A percentile compares a stretch with the other conserved stretches of the same genome.
These are phyloP conservation scores for Globisporangium paroecandrum DNA, from an alignment of 352 stramenopile genomes.

Conservation along the genomic window DNA sequence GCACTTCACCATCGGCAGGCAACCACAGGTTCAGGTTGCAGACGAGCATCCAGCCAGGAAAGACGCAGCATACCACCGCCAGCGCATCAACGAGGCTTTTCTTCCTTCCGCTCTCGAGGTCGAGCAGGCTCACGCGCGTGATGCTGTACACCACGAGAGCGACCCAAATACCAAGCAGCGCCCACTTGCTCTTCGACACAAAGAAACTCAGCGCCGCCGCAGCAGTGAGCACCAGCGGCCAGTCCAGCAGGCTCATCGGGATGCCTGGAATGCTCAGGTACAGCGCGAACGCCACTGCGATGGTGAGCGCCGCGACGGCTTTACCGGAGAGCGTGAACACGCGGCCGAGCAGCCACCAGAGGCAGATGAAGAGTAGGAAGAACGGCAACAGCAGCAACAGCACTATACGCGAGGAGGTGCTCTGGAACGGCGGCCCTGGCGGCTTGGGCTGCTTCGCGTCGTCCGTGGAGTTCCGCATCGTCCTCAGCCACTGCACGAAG, in stretches of 20 bases:
- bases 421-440: constrained; percentile 15
- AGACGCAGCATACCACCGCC: constrained; percentile 38
- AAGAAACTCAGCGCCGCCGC: constrained; percentile 19
- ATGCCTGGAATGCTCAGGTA: constrained; percentile 55
- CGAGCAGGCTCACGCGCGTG: constrained; percentile 34
- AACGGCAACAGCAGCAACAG: constrained; percentile 47
- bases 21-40: constrained; percentile 56
- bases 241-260: constrained; percentile 47
- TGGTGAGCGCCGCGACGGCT: constrained; percentile 25
- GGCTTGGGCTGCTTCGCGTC: background rate
- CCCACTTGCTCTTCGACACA: constrained; percentile 5
- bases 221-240: constrained; percentile 50
- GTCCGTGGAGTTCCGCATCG: constrained; percentile 5
- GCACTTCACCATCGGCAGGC: constrained; percentile 38
- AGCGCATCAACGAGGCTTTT: constrained; percentile 37
- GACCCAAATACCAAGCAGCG: constrained; percentile 28
- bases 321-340: constrained; percentile 44
- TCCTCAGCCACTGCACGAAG: background rate
- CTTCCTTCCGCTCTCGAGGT: constrained; percentile 30
- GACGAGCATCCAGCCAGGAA: constrained; percentile 47
- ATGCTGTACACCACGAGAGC: constrained; percentile 47
- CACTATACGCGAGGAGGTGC: constrained; percentile 11
- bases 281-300: constrained; percentile 38
- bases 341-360: constrained; percentile 54
- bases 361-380: constrained; percentile 36